Percentiles rank a stretch among this genome's conserved stretches.
phyloP scores from a whole-genome alignment of 441 rosid genomes.

The Gossypium lobatum region DNA sequence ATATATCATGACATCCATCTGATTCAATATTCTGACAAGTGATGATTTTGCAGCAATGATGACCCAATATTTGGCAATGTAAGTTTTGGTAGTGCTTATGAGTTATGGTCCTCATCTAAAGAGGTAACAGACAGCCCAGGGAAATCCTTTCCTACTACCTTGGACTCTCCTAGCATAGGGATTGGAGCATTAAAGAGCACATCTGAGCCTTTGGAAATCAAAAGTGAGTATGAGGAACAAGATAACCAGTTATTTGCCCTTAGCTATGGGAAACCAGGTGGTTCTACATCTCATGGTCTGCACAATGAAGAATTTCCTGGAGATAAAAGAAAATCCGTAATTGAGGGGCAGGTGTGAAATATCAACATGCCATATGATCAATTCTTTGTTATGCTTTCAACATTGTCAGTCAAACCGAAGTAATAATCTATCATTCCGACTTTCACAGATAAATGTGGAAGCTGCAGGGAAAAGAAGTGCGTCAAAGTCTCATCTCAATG shows the following conservation, averaged over 20 bases:
- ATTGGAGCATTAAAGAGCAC: constrained; percentile 33
- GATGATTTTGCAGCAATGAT: constrained; percentile 93
- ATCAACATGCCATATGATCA: constrained; percentile 8
- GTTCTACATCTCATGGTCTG: constrained; percentile 35
- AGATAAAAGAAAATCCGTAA: constrained; percentile 27
- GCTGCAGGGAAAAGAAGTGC: constrained; percentile 21
- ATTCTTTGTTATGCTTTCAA: constrained; percentile 7
- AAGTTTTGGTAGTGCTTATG: constrained; percentile 62
- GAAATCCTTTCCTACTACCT: constrained; percentile 43
- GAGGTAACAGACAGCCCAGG: constrained; percentile 44
- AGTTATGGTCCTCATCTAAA: constrained; percentile 75
- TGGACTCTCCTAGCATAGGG: constrained; percentile 48
- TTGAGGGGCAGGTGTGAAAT: constrained; percentile 53
- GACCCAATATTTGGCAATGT: constrained; percentile 74
- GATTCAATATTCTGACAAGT: constrained; percentile 86
- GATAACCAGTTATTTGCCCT: constrained; percentile 38
- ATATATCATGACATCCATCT: constrained; percentile 30
- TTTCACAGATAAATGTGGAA: constrained; percentile 35
- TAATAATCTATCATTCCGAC: constrained; percentile 7
- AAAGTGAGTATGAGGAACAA: constrained; percentile 48
- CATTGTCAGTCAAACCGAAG: constrained; percentile 2
- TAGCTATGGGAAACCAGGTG: constrained; percentile 35
- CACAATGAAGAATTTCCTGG: constrained; percentile 36
- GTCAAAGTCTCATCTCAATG: constrained; percentile 22
- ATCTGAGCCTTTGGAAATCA: constrained; percentile 35